Evolutionary conservation across 2,329 filamentous ascomycete species (phyloP), one percentile per base, ranked within the genome.

Genomic region (Fusarium scirpi): DNA sequence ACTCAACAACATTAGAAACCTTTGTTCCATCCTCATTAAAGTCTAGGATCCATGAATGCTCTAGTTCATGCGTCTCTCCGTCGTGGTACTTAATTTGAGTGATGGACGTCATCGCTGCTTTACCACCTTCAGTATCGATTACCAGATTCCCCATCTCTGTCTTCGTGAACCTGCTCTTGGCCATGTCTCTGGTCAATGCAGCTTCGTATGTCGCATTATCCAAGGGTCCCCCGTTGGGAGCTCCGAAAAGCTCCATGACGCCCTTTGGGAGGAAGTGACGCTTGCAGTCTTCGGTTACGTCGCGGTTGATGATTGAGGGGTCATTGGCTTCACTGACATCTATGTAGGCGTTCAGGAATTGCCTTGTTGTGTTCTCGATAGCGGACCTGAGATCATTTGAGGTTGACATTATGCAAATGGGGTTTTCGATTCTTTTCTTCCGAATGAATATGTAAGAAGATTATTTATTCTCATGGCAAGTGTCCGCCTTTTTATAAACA

Each of bases 291-390:
- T 47, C 38, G 29, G 48, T 44, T 30, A 69, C 64, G 2, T 71
- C 43, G 9, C 68, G 68, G 22, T 71, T 71, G 41, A 71, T 55
- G 13, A 71, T 22, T 2, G 68, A 16, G 3, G 68, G 40, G 3
- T 71, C 44, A 8, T 69, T 69, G 4, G 64, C 25, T 32, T 57
- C 56, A 0, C 59, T 49, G 11, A 30, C 60, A 1, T 71, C 64
- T 45, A 54, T 58, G 30, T 69, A 71, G 3, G 67, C 51, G 2
- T 24, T n/a, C 2, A 71, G 11, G 16, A 69, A 71, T 3, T 16
- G 38, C 3, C 24, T 43, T 0, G 34, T 27, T 16, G 68, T 69
- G 3, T 40, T 20, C 3, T 69, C 56, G 4, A 71, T 71, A 12
- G 27, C 3, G 3, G 29, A 20, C 27, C 55, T 58, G 12, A 71